Conservation (phyloP, 1,284 basidiomycete genomes). For the Marasmius tenuissimus region DNA sequence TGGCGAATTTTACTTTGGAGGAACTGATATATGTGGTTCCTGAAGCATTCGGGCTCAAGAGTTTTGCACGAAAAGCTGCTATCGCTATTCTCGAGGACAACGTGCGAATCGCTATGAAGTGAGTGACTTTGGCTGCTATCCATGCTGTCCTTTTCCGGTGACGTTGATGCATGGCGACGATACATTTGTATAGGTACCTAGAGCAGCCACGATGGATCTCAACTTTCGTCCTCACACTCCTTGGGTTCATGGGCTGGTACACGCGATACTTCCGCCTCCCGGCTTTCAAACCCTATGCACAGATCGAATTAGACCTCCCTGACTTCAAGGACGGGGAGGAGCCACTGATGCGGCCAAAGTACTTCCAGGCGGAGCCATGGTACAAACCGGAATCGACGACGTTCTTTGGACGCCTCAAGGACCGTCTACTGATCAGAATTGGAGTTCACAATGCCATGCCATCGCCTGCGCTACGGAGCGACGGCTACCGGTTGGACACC, state of each 20-base stretch:
- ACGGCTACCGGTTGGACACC: slow-evolving; percentile 38
- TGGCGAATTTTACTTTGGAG: slow-evolving; percentile 35
- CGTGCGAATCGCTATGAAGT: slow-evolving; percentile 46
- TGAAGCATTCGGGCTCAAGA: slow-evolving; percentile 33
- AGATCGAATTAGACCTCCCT: slow-evolving; percentile 24
- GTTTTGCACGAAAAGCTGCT: slow-evolving; percentile 29
- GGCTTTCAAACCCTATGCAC: neutral
- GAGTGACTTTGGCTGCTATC: slow-evolving; percentile 13
- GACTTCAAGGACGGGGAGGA: neutral
- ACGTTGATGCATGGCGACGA: neutral
- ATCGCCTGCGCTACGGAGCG: slow-evolving; percentile 13
- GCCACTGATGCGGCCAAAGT: slow-evolving; percentile 14
- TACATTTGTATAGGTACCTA: slow-evolving; percentile 27
- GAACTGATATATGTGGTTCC: slow-evolving; percentile 39
- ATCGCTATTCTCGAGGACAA: slow-evolving; percentile 37
- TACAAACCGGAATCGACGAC: slow-evolving; percentile 37
- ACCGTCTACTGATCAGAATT: slow-evolving; percentile 26
- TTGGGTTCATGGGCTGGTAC: slow-evolving; percentile 22
- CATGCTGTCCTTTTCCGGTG: neutral
- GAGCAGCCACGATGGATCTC: slow-evolving; percentile 31
- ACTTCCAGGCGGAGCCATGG: slow-evolving; percentile 39
- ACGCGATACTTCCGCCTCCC: slow-evolving; percentile 35
- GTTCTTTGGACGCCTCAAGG: slow-evolving; percentile 7
- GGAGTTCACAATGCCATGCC: slow-evolving; percentile 36
- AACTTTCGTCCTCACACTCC: slow-evolving; percentile 18